A percentile compares a stretch with the other conserved stretches of the same genome.
These are phyloP conservation scores for Dendrobium officinale DNA, from an alignment of 106 monocot species.

Conservation along the genomic window DNA sequence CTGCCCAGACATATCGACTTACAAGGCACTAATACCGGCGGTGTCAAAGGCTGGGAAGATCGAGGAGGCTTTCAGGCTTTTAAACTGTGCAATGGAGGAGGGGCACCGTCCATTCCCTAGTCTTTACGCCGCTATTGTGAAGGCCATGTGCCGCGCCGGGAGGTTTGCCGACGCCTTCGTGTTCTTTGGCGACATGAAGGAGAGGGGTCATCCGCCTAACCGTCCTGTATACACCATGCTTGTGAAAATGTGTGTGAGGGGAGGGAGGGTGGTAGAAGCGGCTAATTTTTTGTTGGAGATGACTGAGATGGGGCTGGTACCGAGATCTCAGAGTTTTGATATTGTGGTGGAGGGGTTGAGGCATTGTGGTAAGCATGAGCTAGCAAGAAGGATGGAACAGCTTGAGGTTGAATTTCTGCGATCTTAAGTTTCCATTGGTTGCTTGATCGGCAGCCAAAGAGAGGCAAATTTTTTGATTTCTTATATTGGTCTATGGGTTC, in stretches of 20 bases:
- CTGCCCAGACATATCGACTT: constrained; percentile 69
- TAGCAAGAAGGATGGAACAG: constrained; percentile 80
- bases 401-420: constrained; percentile 29
- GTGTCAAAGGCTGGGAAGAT: constrained; percentile 60
- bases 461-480: background rate
- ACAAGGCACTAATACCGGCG: constrained; percentile 76
- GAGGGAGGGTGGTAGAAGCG: constrained; percentile 79
- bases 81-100: constrained; percentile 53
- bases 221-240: constrained; percentile 95
- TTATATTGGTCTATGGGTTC: background rate
- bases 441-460: too few species aligned
- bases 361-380: constrained; percentile 74
- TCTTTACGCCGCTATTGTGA: constrained; percentile 73
- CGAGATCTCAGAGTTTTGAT: constrained; percentile 67
- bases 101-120: constrained; percentile 84
- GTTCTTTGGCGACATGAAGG: constrained; percentile 84
- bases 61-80: constrained; percentile 67
- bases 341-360: constrained; percentile 82
- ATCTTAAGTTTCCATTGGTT: background rate
- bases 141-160: constrained; percentile 75
- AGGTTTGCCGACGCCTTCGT: constrained; percentile 71
- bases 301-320: constrained; percentile 67
- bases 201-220: constrained; percentile 63
- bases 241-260: constrained; percentile 85
- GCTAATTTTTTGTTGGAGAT: constrained; percentile 87